Conservation (phyloP, 2,329 filamentous ascomycete genomes). For the Trichoderma atrobrunneum region DNA sequence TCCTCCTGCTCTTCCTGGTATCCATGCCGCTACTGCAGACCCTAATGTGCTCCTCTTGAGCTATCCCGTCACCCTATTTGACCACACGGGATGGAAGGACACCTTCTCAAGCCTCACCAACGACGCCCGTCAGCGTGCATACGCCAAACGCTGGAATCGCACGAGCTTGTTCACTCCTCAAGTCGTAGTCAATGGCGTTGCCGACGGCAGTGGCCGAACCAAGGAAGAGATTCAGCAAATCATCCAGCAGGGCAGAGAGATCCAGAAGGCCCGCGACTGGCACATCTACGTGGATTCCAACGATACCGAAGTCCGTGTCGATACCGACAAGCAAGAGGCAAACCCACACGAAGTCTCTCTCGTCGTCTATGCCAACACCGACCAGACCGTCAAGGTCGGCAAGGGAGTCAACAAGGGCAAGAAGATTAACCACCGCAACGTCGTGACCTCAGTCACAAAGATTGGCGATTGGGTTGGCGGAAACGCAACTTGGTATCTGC, state of each 20-base stretch:
- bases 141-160: conserved; percentile 8
- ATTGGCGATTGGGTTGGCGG: conserved; percentile 10
- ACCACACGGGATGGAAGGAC: conserved; percentile 14
- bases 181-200: conserved; percentile 1
- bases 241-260: conserved; percentile 8
- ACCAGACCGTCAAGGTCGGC: conserved; percentile 4
- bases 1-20: neutral
- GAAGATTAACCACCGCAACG: conserved; percentile 14
- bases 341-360: neutral
- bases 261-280: conserved; percentile 2
- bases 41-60: conserved; percentile 11
- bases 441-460: conserved; percentile 4
- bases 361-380: neutral
- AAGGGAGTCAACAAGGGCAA: conserved; percentile 13
- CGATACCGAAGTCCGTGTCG: conserved; percentile 7
- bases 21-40: conserved; percentile 15
- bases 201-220: neutral
- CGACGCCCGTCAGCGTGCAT: conserved; percentile 4
- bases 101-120: conserved; percentile 11
- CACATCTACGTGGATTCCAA: conserved; percentile 9
- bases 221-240: conserved; percentile 6
- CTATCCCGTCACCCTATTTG: conserved; percentile 12
- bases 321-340: conserved; percentile 6
- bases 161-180: conserved; percentile 4
- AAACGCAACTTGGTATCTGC: conserved; percentile 5